A percentile compares a stretch with the other conserved stretches of the same genome.
phyloP scores from a whole-genome alignment of 306 rosid species.

The Rosa chinensis region DNA sequence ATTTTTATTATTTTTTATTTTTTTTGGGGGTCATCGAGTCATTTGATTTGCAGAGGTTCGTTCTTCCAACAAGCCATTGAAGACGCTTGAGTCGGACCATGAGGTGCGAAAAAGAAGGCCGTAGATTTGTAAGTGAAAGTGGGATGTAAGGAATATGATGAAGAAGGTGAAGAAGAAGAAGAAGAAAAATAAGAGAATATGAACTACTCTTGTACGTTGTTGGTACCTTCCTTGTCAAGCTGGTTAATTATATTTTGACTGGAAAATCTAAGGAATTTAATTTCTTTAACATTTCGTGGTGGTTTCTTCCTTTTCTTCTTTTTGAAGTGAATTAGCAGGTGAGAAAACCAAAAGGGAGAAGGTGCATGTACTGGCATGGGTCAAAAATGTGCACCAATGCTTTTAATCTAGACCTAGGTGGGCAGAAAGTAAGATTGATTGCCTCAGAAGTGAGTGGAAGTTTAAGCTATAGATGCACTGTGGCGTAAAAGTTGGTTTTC shows the following conservation, averaged over 20 bases:
- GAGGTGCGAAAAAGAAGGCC: conserved; percentile 90
- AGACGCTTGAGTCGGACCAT: conserved; percentile 66
- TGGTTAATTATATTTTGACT: conserved; percentile 25
- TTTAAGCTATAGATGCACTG: too few relatives aligned
- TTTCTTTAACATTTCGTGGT: not conserved
- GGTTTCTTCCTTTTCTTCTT: not conserved
- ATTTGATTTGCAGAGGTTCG: conserved; percentile 34
- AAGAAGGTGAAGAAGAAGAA: not conserved
- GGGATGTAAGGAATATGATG: not conserved
- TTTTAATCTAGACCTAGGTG: too few relatives aligned
- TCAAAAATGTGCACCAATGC: too few relatives aligned
- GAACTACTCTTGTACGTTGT: not conserved
- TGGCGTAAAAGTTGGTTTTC: too few relatives aligned
- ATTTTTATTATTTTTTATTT: conserved; percentile 8
- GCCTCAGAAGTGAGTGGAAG: too few relatives aligned
- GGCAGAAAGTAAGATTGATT: too few relatives aligned
- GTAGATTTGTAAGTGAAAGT: conserved; percentile 48
- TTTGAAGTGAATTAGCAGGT: not conserved
- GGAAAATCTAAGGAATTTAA: conserved; percentile 1
- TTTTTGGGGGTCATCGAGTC: conserved; percentile 34
- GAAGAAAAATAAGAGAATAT: not conserved
- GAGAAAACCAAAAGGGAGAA: conserved; percentile 4
- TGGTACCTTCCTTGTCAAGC: conserved; percentile 20
- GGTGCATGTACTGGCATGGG: conserved; percentile 41
- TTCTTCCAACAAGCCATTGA: conserved; percentile 49